Evolutionary conservation across 495 filamentous ascomycete genomes (phyloP), one percentile per base, ranked within the genome.

Genomic region (Cenococcum geophilum): DNA sequence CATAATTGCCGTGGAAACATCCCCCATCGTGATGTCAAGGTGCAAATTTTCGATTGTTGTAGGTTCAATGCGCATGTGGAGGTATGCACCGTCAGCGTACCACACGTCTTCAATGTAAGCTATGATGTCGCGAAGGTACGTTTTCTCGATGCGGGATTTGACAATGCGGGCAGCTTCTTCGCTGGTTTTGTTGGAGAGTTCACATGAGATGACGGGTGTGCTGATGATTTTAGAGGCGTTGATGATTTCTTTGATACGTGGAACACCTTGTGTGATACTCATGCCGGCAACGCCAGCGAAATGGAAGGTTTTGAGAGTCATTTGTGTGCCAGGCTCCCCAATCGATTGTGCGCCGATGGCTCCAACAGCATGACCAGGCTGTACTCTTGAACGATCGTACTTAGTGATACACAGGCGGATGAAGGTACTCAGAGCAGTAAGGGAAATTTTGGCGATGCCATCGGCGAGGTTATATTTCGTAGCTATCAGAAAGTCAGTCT

Each of bases 301-400:
- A 86, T 98, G 93, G 86, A 98, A 98, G 72, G 93, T 98, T 77
- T 97, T 97, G 68, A 98, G 78, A 1, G 93, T 98, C 95, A 98
- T 98, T 74, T 98, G 95, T 4, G 95, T 98, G 71, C 95, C 93
- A 0, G 95, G 93, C 70, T 98, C 95, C 71, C 95, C 93, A 69
- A 98, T 97, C 32, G 91, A 96, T 74, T 98, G 95, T 14, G 95
- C 95, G 66, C 92, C 93, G 36, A 97, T 89, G 11, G 93, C 95
- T 58, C 95, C 93, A n/a, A 97, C 93, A 12, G 93, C 93, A 69
- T 96, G 92, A 3, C 95, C 95, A 8, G 93, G 89, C 71, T 98
- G 89, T 42, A 93, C 87, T 59, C 87, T 88, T 2, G 92, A 90
- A 70, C 83, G 90, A 64, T 89, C 84, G 74, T 96, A 97, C 73